phyloP scores from a whole-genome alignment of 805 yeast genomes.

The Maudiozyma serrabonitensis region DNA sequence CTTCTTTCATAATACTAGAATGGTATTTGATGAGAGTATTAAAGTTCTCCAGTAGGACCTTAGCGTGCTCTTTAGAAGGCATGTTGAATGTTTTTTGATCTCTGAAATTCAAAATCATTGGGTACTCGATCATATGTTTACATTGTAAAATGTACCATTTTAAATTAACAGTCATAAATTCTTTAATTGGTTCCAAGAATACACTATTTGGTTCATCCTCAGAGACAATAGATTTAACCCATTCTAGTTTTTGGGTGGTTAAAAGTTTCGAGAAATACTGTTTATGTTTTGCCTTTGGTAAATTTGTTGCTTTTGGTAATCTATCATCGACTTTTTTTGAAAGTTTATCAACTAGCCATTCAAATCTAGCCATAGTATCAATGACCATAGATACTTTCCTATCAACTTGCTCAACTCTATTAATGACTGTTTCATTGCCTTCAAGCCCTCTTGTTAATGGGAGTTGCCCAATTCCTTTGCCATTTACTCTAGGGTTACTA shows the following conservation, averaged over 20 bases:
- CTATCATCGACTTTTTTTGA: slow-evolving; percentile 5
- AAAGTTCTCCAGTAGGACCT: slow-evolving; percentile 16
- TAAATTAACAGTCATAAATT: slow-evolving; percentile 11
- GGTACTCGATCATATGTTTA: slow-evolving; percentile 18
- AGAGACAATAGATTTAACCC: slow-evolving; percentile 13
- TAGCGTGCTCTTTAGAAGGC: slow-evolving; percentile 20
- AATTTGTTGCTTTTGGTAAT: not conserved
- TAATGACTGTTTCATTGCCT: not conserved
- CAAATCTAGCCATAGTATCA: slow-evolving; percentile 16
- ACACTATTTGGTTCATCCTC: slow-evolving; percentile 6
- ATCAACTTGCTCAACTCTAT: slow-evolving; percentile 15
- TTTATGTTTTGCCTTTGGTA: slow-evolving; percentile 7
- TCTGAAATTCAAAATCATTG: slow-evolving; percentile 4
- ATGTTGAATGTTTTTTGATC: not conserved
- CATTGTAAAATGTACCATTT: slow-evolving; percentile 22
- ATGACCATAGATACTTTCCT: slow-evolving; percentile 16
- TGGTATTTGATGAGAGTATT: slow-evolving; percentile 7
- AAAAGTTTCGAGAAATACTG: slow-evolving; percentile 15
- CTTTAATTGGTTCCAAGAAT: slow-evolving; percentile 15
- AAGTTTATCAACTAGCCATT: slow-evolving; percentile 13
- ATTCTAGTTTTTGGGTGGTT: slow-evolving; percentile 17
- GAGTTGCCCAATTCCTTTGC: no score
- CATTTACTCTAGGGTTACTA: not conserved
- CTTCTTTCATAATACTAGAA: not conserved
- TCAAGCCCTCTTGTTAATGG: not conserved